phyloP scores from a whole-genome alignment of 805 yeast species.

The Saccharomyces cerevisiae region DNA sequence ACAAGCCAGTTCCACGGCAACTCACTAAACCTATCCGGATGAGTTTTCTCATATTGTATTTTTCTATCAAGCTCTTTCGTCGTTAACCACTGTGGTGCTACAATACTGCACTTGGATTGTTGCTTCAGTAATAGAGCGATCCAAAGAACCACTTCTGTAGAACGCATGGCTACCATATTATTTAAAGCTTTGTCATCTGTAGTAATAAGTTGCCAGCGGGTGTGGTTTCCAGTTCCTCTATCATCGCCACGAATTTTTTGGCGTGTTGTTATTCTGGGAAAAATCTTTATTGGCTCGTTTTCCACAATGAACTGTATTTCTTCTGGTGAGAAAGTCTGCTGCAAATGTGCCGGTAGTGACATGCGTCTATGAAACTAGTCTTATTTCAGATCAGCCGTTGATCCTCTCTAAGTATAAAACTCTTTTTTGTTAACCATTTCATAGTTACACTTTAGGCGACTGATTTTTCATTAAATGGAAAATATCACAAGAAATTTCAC shows the following conservation, averaged over 20 bases:
- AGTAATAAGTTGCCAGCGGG: slow-evolving; percentile 29
- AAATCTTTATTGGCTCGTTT: slow-evolving; percentile 58
- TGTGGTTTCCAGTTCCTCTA: slow-evolving; percentile 1
- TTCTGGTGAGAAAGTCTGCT: slow-evolving; percentile 55
- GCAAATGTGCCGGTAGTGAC: slow-evolving; percentile 54
- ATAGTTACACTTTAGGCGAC: neutral
- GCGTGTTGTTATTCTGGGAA: slow-evolving; percentile 53
- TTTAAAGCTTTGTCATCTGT: slow-evolving; percentile 29
- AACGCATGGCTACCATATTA: slow-evolving; percentile 48
- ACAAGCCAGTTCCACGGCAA: slow-evolving; percentile 91
- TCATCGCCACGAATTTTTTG: slow-evolving; percentile 9
- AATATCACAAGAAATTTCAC: neutral
- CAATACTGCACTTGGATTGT: slow-evolving; percentile 78
- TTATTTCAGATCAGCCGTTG: neutral
- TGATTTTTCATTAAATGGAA: neutral
- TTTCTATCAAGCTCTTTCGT: slow-evolving; percentile 43
- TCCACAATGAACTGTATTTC: slow-evolving; percentile 84
- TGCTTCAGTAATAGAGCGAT: slow-evolving; percentile 72
- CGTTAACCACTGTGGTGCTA: slow-evolving; percentile 80
- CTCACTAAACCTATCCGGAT: slow-evolving; percentile 51
- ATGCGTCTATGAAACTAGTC: slow-evolving; percentile 28
- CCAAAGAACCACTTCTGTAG: slow-evolving; percentile 77
- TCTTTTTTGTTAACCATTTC: neutral
- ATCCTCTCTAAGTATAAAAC: too few relatives aligned
- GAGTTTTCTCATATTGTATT: slow-evolving; percentile 58